A percentile compares a stretch with the other conserved stretches of the same genome.
These are phyloP conservation scores for Pleurotus cornucopiae DNA, from an alignment of 768 basidiomycete species.

Conservation along the genomic window DNA sequence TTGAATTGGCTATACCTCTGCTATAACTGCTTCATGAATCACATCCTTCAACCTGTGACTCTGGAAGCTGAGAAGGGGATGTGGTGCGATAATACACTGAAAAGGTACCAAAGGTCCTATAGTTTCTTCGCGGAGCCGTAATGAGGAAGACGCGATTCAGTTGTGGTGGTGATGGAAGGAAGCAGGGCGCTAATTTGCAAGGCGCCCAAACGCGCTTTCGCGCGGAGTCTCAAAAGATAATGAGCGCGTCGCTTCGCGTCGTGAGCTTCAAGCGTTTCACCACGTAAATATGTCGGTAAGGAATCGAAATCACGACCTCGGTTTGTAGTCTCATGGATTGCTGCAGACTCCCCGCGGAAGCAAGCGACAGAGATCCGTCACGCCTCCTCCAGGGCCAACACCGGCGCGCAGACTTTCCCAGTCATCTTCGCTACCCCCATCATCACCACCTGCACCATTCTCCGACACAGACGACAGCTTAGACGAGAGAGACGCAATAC, in stretches of 20 bases:
- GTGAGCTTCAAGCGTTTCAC: conserved; percentile 25
- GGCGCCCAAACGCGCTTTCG: conserved; percentile 30
- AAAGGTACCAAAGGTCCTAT: no score
- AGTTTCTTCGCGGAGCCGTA: no score
- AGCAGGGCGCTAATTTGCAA: background rate
- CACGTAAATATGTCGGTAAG: conserved; percentile 6
- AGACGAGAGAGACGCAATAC: conserved; percentile 65
- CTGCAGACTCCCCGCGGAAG: conserved; percentile 43
- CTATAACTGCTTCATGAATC: no score
- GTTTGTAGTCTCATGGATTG: conserved; percentile 19
- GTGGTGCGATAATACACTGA: no score
- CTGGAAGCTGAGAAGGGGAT: no score
- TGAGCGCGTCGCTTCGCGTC: conserved; percentile 33
- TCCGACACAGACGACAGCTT: conserved; percentile 83
- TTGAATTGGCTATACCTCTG: no score
- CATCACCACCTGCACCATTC: conserved; percentile 79
- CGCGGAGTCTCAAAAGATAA: conserved; percentile 34
- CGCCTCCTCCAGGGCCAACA: conserved; percentile 41
- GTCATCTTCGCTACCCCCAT: conserved; percentile 75
- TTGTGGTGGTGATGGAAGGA: no score
- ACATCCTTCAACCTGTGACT: no score
- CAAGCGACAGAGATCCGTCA: conserved; percentile 62
- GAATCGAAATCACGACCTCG: conserved; percentile 25
- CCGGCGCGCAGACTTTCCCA: conserved; percentile 53
- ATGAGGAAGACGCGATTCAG: no score